phyloP scores from a whole-genome alignment of 1,284 basidiomycete genomes.

The Flammula alnicola region DNA sequence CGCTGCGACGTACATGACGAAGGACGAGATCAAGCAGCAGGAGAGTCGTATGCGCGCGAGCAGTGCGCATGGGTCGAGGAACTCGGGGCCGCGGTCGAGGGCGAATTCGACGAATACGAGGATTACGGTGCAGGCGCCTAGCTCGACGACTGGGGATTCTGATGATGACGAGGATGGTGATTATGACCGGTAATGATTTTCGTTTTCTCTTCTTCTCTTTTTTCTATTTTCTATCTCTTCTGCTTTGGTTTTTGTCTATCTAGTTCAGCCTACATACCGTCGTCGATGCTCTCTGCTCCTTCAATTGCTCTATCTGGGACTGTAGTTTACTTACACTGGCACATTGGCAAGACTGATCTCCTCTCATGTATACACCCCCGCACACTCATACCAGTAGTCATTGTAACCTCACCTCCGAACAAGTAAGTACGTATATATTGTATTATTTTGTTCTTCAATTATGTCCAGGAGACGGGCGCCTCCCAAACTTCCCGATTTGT shows the following conservation, averaged over 20 bases:
- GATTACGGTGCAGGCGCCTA: conserved; percentile 22
- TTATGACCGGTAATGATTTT: conserved; percentile 5
- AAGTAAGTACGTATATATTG: conserved; percentile 3
- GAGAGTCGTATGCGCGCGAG: conserved; percentile 35
- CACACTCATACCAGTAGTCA: conserved; percentile 2
- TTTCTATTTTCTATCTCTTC: neutral
- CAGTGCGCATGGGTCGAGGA: conserved; percentile 8
- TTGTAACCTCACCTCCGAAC: neutral
- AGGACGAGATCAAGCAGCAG: conserved; percentile 54
- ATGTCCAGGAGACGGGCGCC: too few relatives aligned
- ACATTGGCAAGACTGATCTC: neutral
- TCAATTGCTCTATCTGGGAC: neutral
- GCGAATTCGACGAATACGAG: conserved; percentile 20
- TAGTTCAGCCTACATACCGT: neutral
- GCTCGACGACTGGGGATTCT: conserved; percentile 17
- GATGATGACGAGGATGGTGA: conserved; percentile 15
- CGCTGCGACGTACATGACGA: conserved; percentile 49
- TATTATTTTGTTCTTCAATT: too few relatives aligned
- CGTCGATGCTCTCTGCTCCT: neutral
- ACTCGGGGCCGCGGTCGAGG: conserved; percentile 14
- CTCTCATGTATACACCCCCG: conserved; percentile 1
- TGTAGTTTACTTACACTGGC: neutral
- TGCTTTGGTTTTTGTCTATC: neutral
- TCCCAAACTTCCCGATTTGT: too few relatives aligned
- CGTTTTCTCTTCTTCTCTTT: neutral